Conservation (phyloP, 495 filamentous ascomycete genomes). For the Hyphodiscus hymeniophilus region DNA sequence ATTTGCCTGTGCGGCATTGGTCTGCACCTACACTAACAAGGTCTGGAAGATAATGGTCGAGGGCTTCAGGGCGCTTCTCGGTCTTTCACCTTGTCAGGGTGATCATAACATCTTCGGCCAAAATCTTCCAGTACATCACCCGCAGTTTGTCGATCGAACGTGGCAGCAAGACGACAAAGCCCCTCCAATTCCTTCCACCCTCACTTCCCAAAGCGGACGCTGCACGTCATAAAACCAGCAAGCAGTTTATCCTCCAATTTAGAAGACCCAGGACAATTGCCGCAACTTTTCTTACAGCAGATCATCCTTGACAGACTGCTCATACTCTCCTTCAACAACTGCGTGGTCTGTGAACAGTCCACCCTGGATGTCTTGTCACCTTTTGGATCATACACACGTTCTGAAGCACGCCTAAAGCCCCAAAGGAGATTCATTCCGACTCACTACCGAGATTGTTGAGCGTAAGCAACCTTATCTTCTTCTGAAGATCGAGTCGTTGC, state of each 20-base stretch:
- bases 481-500: slow-evolving; percentile 7
- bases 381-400: slow-evolving; percentile 15
- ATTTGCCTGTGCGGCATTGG: slow-evolving; percentile 15
- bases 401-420: slow-evolving; percentile 20
- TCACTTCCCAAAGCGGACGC: slow-evolving; percentile 18
- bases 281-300: slow-evolving; percentile 11
- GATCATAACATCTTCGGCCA: slow-evolving; percentile 20
- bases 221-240: slow-evolving; percentile 21
- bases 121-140: slow-evolving; percentile 20
- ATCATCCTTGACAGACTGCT: slow-evolving; percentile 11
- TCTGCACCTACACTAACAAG: neutral
- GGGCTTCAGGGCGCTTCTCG: slow-evolving; percentile 14
- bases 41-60: slow-evolving; percentile 10
- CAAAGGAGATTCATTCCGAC: slow-evolving; percentile 7
- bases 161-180: slow-evolving; percentile 15
- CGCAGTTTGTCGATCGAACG: slow-evolving; percentile 17
- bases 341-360: slow-evolving; percentile 15
- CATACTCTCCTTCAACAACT: slow-evolving; percentile 11
- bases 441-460: slow-evolving; percentile 14
- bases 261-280: slow-evolving; percentile 16
- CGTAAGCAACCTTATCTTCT: slow-evolving; percentile 18
- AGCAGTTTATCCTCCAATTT: slow-evolving; percentile 21
- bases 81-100: slow-evolving; percentile 14
- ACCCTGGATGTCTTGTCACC: slow-evolving; percentile 11
- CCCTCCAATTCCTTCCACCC: slow-evolving; percentile 10